Base-by-base conservation (phyloP, 2,329 filamentous ascomycete genomes). In the Apiospora sp. region DNA sequence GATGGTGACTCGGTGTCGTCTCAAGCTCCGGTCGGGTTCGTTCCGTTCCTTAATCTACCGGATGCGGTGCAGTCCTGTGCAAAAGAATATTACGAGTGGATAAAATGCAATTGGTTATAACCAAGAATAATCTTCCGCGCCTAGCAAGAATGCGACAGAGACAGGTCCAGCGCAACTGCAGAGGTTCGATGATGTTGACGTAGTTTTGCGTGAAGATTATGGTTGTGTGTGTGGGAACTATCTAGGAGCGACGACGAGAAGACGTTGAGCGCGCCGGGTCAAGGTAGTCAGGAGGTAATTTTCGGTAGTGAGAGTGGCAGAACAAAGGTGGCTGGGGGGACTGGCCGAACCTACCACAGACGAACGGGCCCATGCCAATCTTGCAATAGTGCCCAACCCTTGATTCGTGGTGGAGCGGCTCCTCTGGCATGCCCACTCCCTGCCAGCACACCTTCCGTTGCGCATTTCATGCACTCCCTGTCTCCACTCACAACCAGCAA, bases 321-420 rank as follows among this genome's bases (percentile, higher is more conserved):
- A 71, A 64, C 34, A 46, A 43, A 71, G 69, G 51, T 71, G 69
- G 69, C 69, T 71, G 69, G 69, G 69, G 58, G 58, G 44, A 49
- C 68, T 54, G 68, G 27, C 37, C 30, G 54, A 54, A 24, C 49
- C n/a, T 54, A 24, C 51, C 51, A 54, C 24, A 54, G 51, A 16
- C 13, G 51, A 24, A 34, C 27, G 51, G 22, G 37, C 54, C 54
- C 37, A 61, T 30, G 30, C 30, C 54, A 61, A 19, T 22, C 22
- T 61, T 61, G 54, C 54, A 37, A 64, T 30, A 30, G 27, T 30
- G 27, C 27, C 27, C 27, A 30, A 30, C 27, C 27, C 27, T 30
- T 30, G 54, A 61, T 37, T 37, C 8, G 19, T 14, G 16, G 51
- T 58, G 51, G 51, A 30, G 14, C 30, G 27, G 14, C 51, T 58